Conservation (phyloP, 2,329 filamentous ascomycete genomes). For the Didymella keratinophila region DNA sequence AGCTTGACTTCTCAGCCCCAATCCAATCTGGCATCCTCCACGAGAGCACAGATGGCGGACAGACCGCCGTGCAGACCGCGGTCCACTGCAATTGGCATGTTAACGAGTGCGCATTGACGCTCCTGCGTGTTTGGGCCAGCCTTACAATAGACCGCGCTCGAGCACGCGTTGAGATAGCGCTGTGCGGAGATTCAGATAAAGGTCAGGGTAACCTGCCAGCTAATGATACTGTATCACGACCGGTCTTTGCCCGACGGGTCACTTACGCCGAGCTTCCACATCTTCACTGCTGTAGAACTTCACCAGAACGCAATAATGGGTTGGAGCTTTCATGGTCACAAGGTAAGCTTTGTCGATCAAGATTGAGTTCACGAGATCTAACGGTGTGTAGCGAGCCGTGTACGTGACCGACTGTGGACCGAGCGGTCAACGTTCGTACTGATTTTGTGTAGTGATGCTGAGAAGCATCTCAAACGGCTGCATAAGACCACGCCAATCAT, state of each 20-base stretch:
- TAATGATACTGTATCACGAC: neutral
- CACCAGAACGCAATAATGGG: conserved; percentile 33
- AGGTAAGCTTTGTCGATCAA: conserved; percentile 14
- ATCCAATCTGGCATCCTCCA: neutral
- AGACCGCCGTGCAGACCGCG: neutral
- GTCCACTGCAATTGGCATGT: conserved; percentile 7
- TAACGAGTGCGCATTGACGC: conserved; percentile 3
- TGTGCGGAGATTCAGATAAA: conserved; percentile 12
- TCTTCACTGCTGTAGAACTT: neutral
- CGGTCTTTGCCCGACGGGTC: neutral
- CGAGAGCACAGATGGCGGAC: conserved; percentile 8
- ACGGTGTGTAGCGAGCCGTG: conserved; percentile 34
- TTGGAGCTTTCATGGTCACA: conserved; percentile 44
- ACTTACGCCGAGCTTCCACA: neutral
- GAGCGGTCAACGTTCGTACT: conserved; percentile 14
- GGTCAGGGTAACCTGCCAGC: neutral
- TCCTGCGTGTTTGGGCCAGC: conserved; percentile 12
- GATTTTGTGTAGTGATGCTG: conserved; percentile 38
- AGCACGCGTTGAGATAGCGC: conserved; percentile 4
- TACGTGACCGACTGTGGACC: conserved; percentile 22
- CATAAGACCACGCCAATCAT: conserved; percentile 47
- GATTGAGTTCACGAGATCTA: conserved; percentile 4
- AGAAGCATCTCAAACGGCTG: conserved; percentile 47
- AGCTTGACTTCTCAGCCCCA: conserved; percentile 20
- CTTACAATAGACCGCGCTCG: conserved; percentile 12